These are phyloP conservation scores for Gossypium armourianum DNA, from an alignment of 441 rosid genomes.

Conservation along the genomic window DNA sequence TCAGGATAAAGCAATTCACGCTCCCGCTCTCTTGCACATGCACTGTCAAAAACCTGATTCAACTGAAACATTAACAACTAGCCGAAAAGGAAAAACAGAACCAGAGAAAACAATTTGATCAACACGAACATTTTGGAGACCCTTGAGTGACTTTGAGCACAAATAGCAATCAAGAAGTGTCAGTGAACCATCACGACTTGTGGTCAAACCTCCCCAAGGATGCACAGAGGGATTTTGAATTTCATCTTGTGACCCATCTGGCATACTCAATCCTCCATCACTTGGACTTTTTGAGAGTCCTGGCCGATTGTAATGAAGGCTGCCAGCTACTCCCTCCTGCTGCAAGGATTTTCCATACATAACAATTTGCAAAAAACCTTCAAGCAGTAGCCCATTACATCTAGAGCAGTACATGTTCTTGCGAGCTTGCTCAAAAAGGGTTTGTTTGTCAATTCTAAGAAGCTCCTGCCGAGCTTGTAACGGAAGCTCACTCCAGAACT, in stretches of 20 bases:
- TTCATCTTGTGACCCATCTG: conserved; percentile 42
- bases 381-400: conserved; percentile 79
- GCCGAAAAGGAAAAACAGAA: conserved; percentile 12
- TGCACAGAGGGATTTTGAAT: conserved; percentile 71
- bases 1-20: conserved; percentile 87
- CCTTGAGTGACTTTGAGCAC: conserved; percentile 54
- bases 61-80: conserved; percentile 28
- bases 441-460: conserved; percentile 70
- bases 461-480: conserved; percentile 57
- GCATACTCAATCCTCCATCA: conserved; percentile 29
- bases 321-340: conserved; percentile 38
- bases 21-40: conserved; percentile 74
- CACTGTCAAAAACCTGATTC: conserved; percentile 83
- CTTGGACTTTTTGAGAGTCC: conserved; percentile 30
- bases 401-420: conserved; percentile 88
- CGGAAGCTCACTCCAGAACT: conserved; percentile 77
- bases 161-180: conserved; percentile 72
- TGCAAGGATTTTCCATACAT: conserved; percentile 67
- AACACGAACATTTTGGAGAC: conserved; percentile 60
- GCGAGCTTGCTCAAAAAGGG: conserved; percentile 80
- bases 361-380: conserved; percentile 80
- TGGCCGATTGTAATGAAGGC: conserved; percentile 27
- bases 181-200: conserved; percentile 70
- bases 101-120: not conserved
- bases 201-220: conserved; percentile 92